Evolutionary conservation across 176 grass and related monocot genomes (phyloP).

Genomic region (Rhipidocladum racemiflorum): DNA sequence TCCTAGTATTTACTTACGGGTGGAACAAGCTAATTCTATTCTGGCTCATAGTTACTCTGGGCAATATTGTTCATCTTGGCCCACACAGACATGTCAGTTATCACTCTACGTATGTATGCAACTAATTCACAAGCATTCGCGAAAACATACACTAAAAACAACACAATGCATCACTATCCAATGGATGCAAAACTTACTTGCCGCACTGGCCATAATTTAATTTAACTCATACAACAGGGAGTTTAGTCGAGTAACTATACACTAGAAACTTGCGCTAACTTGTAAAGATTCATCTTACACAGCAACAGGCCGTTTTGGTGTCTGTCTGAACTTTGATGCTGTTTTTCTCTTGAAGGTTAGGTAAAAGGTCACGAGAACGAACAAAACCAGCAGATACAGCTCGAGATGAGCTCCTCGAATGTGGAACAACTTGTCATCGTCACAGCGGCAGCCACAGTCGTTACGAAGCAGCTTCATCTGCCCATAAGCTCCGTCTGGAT

Average conservation of each 20-base stretch:
- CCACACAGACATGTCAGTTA: too few relatives aligned
- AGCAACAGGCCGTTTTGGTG: constrained; percentile 39
- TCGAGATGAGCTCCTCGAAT: constrained; percentile 43
- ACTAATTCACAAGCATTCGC: not conserved
- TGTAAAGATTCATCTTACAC: constrained; percentile 18
- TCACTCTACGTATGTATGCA: not conserved
- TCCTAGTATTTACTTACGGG: too few relatives aligned
- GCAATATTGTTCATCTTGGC: too few relatives aligned
- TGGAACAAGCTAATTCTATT: too few relatives aligned
- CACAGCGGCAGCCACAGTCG: constrained; percentile 33
- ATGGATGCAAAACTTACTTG: not conserved
- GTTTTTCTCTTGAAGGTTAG: constrained; percentile 61
- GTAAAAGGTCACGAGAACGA: constrained; percentile 47
- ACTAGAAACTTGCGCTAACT: constrained; percentile 6
- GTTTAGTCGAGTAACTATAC: not conserved
- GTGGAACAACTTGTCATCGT: constrained; percentile 32
- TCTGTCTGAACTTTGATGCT: constrained; percentile 32
- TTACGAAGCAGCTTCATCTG: not conserved
- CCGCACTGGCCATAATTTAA: not conserved
- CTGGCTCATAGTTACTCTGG: too few relatives aligned
- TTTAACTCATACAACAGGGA: not conserved
- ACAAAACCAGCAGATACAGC: constrained; percentile 46
- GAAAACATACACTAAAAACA: not conserved
- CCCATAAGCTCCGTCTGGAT: constrained; percentile 14
- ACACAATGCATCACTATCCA: not conserved